Percentiles rank a stretch among this genome's conserved stretches.
These are phyloP conservation scores for Dalbergia oliveri DNA, from an alignment of 306 rosid genomes.

Conservation along the genomic window DNA sequence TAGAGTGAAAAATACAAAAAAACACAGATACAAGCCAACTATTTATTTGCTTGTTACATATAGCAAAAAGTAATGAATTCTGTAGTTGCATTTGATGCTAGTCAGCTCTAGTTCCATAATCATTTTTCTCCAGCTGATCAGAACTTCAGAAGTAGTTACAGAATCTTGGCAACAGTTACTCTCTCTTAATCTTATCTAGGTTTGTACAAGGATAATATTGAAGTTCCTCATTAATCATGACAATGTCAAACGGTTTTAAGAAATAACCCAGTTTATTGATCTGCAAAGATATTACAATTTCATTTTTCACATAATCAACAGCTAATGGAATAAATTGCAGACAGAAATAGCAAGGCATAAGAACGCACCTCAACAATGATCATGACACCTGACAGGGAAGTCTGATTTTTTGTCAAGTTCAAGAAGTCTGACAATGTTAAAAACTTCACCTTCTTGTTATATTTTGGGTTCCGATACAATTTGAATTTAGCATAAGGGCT, in stretches of 20 bases:
- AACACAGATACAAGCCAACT: too few species aligned
- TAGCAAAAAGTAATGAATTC: neutral
- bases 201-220: neutral
- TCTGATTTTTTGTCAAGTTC: slow-evolving; percentile 63
- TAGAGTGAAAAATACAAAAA: too few species aligned
- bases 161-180: slow-evolving; percentile 9
- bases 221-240: neutral
- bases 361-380: slow-evolving; percentile 74
- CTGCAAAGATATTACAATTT: neutral
- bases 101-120: neutral
- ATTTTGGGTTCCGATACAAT: slow-evolving; percentile 60
- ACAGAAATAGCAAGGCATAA: slow-evolving; percentile 27
- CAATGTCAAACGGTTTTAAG: neutral
- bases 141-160: neutral
- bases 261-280: neutral
- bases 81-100: neutral
- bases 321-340: slow-evolving; percentile 3
- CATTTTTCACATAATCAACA: slow-evolving; percentile 8
- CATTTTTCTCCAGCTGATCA: neutral
- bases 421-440: slow-evolving; percentile 70
- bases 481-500: slow-evolving; percentile 44
- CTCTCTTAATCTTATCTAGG: slow-evolving; percentile 17
- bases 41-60: too few species aligned
- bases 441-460: slow-evolving; percentile 49
- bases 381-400: slow-evolving; percentile 71